These are phyloP conservation scores for Ustilago lituana DNA, from an alignment of 1,284 basidiomycete genomes.

Conservation along the genomic window DNA sequence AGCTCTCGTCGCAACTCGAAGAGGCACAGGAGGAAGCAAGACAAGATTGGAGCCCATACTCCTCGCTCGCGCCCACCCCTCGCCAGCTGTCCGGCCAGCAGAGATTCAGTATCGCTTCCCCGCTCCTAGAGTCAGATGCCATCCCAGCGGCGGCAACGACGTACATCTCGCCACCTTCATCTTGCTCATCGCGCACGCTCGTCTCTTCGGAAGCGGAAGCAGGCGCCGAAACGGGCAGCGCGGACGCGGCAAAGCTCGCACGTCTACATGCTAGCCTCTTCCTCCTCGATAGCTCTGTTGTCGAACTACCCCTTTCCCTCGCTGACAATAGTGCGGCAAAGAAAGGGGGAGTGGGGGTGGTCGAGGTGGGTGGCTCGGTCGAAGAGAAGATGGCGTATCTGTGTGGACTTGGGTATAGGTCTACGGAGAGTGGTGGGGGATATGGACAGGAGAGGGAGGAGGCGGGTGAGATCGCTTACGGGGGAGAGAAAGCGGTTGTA, in stretches of 20 bases:
- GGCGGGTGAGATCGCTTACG: not conserved
- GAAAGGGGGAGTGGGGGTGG: not conserved
- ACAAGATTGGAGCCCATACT: conserved; percentile 41
- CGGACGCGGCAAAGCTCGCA: conserved; percentile 34
- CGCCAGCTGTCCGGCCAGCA: conserved; percentile 13
- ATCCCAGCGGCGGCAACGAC: not conserved
- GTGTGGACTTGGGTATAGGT: conserved; percentile 39
- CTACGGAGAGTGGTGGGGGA: conserved; percentile 1
- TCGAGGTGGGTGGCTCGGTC: conserved; percentile 8
- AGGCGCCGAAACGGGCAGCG: conserved; percentile 5
- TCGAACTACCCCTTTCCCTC: conserved; percentile 27
- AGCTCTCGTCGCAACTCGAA: conserved; percentile 6
- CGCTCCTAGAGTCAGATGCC: not conserved
- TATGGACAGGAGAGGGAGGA: conserved; percentile 11
- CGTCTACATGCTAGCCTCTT: conserved; percentile 34
- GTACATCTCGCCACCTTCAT: conserved; percentile 2
- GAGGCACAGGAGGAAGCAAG: conserved; percentile 7
- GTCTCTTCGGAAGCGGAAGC: conserved; percentile 13
- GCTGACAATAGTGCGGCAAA: not conserved
- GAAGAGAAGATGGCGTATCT: conserved; percentile 47
- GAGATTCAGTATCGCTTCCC: not conserved
- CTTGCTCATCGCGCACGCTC: conserved; percentile 22
- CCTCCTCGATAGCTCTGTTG: conserved; percentile 10
- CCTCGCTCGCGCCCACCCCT: conserved; percentile 22
- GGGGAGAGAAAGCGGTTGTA: not conserved